Base-by-base conservation (phyloP, 2,329 filamentous ascomycete genomes). In the Cryphonectria radicalis region DNA sequence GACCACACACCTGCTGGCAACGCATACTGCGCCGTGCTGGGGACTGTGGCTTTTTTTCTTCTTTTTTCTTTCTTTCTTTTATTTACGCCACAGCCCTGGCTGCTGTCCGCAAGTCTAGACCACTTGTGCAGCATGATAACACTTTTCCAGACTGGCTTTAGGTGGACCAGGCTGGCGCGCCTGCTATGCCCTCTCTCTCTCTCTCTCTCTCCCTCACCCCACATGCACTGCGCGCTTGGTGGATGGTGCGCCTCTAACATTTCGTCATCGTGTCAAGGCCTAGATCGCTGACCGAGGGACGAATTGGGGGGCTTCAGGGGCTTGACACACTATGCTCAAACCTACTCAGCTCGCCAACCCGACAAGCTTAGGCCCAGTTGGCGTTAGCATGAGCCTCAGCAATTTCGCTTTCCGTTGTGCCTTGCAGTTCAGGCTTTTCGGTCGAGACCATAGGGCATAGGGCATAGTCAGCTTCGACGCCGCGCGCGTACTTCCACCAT, bases 261-360 rank as follows among this genome's bases (percentile, higher is more conserved):
- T 63, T 60, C 46, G 66, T 68, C 71, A 68, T 70, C 66, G 50
- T 59, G 25, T 25, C 55, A 46, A 63, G 22, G 37, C 60, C 55
- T 65, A 28, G 65, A 64, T 71, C 71, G 69, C 57, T 71, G 69
- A 71, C 69, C 71, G 69, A 73, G 57, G 57, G 63, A 69, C 71
- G 64, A 63, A 69, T 68, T 71, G 68, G 62, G 66, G 46, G 40
- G 37, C 22, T 40, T 28, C 46, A 53, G 28, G 28, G 55, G 65
- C n/a, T 46, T 25, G 43, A 63, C 42, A 57, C 53, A 65, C 66
- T 42, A 55, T 67, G 32, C 28, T 37, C 5, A 40, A 65, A 43
- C 64, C 67, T 42, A 42, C 65, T 55, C 57, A 62, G 50, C 50
- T 22, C 53, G 59, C 60, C 53, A 43, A 50, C 5, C 50, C 57